Evolutionary conservation across 2,329 filamentous ascomycete genomes (phyloP), one percentile per base, ranked within the genome.

Genomic region (Ceratocystis alfenasii): DNA sequence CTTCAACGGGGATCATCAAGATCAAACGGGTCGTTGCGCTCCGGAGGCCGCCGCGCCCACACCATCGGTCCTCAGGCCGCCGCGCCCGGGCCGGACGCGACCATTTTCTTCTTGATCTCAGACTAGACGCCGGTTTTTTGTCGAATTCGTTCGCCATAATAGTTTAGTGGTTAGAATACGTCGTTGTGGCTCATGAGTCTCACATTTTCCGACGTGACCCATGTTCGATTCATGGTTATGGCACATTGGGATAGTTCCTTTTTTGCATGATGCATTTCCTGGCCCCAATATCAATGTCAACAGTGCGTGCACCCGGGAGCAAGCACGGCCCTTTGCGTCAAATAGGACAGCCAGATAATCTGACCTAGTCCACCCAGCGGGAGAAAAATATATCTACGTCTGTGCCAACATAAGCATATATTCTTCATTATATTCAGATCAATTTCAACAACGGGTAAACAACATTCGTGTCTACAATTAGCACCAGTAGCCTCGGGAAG

Each of bases 131-230:
- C 22, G 0, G 22, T 25, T 25, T 25, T 2, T 2, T 25, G 22
- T 25, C 2, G 22, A 25, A 25, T 25, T 25, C 22, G 22, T 25
- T 25, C 7, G 50, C 50, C 50, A 55, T 55, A 55, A 55, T 55
- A 55, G 50, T 55, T 55, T 55, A 55, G 50, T 55, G 50, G 50
- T 55, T 55, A 55, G 50, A 55, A 55, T 55, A 55, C 50, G 50
- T 55, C 50, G 50, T 55, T 55, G 50, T 55, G 50, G 50, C 28
- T 15, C 8, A 2, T 12, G 3, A 12, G 20, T 15, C 7, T n/a
- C 20, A 7, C 10, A 12, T 55, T 1, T 25, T 55, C 50, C 50
- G 50, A 55, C 50, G 50, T 55, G 50, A 55, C 50, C 50, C 50
- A 55, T 55, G 50, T 55, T 55, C 50, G 50, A 55, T 55, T 53